A percentile compares a stretch with the other conserved stretches of the same genome.
phyloP scores from a whole-genome alignment of 192 early-diverging fungal species.

The Tieghemiomyces parasiticus region DNA sequence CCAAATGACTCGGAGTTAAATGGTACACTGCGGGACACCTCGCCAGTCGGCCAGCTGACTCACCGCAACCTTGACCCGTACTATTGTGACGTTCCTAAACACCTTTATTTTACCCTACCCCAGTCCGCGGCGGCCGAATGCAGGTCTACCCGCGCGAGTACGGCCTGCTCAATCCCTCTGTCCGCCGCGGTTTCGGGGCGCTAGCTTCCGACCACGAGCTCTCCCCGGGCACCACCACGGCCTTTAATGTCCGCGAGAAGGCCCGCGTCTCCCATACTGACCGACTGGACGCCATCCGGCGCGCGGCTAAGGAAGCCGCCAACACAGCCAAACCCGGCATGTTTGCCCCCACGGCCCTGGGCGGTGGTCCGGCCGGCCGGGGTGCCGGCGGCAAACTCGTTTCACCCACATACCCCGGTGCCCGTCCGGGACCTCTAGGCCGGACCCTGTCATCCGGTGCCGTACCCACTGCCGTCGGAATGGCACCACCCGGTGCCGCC shows the following conservation, averaged over 20 bases:
- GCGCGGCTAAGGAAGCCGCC: not conserved
- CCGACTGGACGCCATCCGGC: not conserved
- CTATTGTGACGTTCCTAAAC: no score
- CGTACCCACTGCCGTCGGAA: no score
- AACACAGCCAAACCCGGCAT: not conserved
- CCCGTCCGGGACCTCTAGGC: not conserved
- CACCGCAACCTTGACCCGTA: no score
- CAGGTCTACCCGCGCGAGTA: not conserved
- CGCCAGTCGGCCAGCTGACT: no score
- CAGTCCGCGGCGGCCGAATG: not conserved
- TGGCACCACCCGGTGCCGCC: no score
- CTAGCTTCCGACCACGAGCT: not conserved
- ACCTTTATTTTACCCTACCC: not conserved
- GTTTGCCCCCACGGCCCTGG: not conserved
- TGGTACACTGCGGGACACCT: no score
- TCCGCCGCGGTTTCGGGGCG: not conserved
- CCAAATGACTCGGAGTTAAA: no score
- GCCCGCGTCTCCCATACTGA: constrained; percentile 3
- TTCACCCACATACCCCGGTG: not conserved
- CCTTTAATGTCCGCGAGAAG: not conserved
- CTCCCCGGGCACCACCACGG: not conserved
- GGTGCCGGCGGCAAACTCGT: not conserved
- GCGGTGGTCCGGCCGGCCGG: no score
- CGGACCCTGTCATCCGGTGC: not conserved
- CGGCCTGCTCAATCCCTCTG: not conserved